phyloP scores from a whole-genome alignment of 257 asterid genomes.

The Craterostigma plantagineum region DNA sequence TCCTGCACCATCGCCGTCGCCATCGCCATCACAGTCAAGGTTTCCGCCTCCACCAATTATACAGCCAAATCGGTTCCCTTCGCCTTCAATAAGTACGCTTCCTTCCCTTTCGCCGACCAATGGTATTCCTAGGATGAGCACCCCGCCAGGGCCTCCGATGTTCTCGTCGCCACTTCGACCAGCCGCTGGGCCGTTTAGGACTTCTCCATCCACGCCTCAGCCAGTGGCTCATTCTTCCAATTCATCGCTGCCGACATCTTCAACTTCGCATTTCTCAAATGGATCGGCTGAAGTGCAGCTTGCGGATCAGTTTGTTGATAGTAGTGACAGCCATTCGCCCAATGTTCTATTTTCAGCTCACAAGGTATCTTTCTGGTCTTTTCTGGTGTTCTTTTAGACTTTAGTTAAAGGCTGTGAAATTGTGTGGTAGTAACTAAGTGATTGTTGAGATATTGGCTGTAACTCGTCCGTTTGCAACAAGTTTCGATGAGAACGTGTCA shows the following conservation, averaged over 20 bases:
- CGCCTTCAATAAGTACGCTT: constrained; percentile 56
- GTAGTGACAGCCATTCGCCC: constrained; percentile 32
- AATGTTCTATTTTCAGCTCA: constrained; percentile 78
- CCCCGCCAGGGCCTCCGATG: constrained; percentile 96
- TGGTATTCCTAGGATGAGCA: constrained; percentile 70
- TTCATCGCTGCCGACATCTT: constrained; percentile 69
- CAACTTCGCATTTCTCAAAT: constrained; percentile 47
- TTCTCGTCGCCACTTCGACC: constrained; percentile 91
- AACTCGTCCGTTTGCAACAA: no score
- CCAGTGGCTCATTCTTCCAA: constrained; percentile 62
- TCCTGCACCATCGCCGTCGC: constrained; percentile 12
- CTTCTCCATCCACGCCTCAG: constrained; percentile 94
- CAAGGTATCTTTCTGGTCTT: constrained; percentile 30
- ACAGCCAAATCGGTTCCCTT: constrained; percentile 46
- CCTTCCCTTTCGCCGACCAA: constrained; percentile 40
- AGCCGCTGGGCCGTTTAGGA: constrained; percentile 88
- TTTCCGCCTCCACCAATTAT: constrained; percentile 43
- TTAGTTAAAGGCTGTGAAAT: background rate
- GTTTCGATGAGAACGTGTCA: no score
- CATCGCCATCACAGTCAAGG: constrained; percentile 33
- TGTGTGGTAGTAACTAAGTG: background rate
- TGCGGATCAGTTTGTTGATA: constrained; percentile 16
- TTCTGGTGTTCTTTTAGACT: background rate
- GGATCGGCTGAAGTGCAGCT: constrained; percentile 48
- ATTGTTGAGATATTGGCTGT: no score